Conservation (phyloP, 768 basidiomycete genomes). For the Strobilomyces confusus region DNA sequence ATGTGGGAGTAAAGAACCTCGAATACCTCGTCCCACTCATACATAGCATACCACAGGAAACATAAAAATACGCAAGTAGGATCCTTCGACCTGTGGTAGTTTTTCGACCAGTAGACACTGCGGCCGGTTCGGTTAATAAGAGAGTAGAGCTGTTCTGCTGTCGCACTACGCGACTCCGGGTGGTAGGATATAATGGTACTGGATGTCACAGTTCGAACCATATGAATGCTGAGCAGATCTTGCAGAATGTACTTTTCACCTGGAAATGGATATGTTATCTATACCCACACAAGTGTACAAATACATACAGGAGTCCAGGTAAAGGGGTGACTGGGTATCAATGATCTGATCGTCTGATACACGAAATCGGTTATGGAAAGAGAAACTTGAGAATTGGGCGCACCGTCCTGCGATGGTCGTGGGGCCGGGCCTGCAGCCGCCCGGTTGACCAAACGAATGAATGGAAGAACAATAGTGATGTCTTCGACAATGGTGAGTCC, state of each 20-base stretch:
- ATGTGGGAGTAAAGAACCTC: slow-evolving; percentile 50
- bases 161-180: slow-evolving; percentile 15
- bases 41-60: slow-evolving; percentile 56
- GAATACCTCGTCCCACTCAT: slow-evolving; percentile 60
- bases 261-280: slow-evolving; percentile 7
- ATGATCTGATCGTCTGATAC: slow-evolving; percentile 33
- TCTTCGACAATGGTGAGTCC: slow-evolving; percentile 32
- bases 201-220: slow-evolving; percentile 35
- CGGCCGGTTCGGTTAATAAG: slow-evolving; percentile 29
- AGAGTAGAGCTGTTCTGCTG: slow-evolving; percentile 25
- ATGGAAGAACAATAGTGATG: slow-evolving; percentile 53
- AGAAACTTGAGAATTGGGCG: too few relatives aligned
- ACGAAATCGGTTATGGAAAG: background rate
- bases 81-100: slow-evolving; percentile 33
- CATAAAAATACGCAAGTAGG: slow-evolving; percentile 54
- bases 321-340: slow-evolving; percentile 50
- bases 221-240: slow-evolving; percentile 52
- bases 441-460: slow-evolving; percentile 38
- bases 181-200: slow-evolving; percentile 31
- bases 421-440: background rate
- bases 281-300: background rate
- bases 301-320: slow-evolving; percentile 30
- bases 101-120: slow-evolving; percentile 33
- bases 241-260: slow-evolving; percentile 27
- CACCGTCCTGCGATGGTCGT: background rate